Conservation (phyloP, 345 rosid species). For the Salix arbutifolia region DNA sequence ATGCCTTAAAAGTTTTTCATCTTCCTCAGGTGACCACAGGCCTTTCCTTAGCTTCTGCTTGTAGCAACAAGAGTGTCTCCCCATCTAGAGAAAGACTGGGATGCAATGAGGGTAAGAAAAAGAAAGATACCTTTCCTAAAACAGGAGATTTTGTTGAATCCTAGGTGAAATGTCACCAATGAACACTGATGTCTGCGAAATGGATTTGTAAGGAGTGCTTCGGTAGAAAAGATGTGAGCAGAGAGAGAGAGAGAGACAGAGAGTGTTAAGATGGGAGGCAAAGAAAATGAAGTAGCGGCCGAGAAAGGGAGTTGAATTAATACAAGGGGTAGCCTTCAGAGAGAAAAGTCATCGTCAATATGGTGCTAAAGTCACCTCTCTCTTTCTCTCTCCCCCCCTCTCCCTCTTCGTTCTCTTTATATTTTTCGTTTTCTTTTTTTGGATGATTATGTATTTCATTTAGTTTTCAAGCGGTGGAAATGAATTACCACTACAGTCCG, state of each 20-base stretch:
- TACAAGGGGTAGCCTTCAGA: slow-evolving; percentile 28
- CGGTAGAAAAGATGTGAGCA: slow-evolving; percentile 13
- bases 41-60: slow-evolving; percentile 98
- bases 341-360: slow-evolving; percentile 32
- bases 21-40: slow-evolving; percentile 99
- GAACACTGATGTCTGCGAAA: slow-evolving; percentile 10
- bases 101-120: neutral
- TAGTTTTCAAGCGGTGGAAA: slow-evolving; percentile 10
- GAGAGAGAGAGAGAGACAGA: slow-evolving; percentile 15
- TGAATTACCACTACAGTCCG: slow-evolving; percentile 14
- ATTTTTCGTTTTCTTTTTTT: neutral
- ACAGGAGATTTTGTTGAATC: slow-evolving; percentile 28
- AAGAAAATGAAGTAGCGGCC: slow-evolving; percentile 45
- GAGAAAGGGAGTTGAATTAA: slow-evolving; percentile 44
- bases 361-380: slow-evolving; percentile 3
- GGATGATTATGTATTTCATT: neutral
- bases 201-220: slow-evolving; percentile 10
- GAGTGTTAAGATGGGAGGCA: slow-evolving; percentile 21
- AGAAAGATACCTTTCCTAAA: slow-evolving; percentile 14
- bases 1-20: slow-evolving; percentile 82
- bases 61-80: slow-evolving; percentile 94
- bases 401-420: neutral
- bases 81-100: slow-evolving; percentile 46
- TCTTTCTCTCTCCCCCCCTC: neutral
- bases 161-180: slow-evolving; percentile 41